Evolutionary conservation across 345 rosid species (phyloP), one percentile per base, ranked within the genome.

Genomic region (Populus alba): DNA sequence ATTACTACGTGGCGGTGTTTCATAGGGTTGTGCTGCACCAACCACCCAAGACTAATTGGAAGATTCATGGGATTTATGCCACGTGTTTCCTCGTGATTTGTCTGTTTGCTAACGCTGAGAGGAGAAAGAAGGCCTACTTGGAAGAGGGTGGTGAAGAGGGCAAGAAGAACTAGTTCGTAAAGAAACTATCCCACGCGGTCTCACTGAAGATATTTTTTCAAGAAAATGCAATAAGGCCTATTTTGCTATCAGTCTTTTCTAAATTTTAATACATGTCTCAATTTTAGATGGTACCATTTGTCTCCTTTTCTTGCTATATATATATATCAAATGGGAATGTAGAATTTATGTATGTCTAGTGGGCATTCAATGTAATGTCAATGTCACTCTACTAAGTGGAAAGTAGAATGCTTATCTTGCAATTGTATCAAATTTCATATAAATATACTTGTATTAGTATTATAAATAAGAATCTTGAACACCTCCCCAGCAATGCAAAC

Each of bases 11-110:
- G 81, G 87, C 93, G 47, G 97, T 97, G 68, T 97, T 94, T 74
- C 99, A 97, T 78, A 83, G 92, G 82, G 87, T 92, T 83, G 93
- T 97, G 61, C 78, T 91, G 72, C 97, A 75, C 68, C 92, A 90
- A 65, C 94, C 93, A 35, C 99, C 99, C 6, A 92, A 79, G 90
- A 91, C 99, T 0, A 92, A 87, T 72, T 97, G 99, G 99, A 97
- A 90, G 79, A 68, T 91, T 22, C 97, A 97, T 55, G 97, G 95
- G 66, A 81, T 94, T 57, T 97, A 96, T 47, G 98, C 97, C 92
- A 86, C 92, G 86, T 94, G 97, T 79, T 96, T 96, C 68, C 91
- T 94, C 70, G 47, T 85, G 38, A 87, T 92, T 78, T 92, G 97
- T 81, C 25, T 94, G 83, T 76, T 88, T 6, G 86, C 91, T 18